These are phyloP conservation scores for Mycena sanguinolenta DNA, from an alignment of 768 basidiomycete species.

Conservation along the genomic window DNA sequence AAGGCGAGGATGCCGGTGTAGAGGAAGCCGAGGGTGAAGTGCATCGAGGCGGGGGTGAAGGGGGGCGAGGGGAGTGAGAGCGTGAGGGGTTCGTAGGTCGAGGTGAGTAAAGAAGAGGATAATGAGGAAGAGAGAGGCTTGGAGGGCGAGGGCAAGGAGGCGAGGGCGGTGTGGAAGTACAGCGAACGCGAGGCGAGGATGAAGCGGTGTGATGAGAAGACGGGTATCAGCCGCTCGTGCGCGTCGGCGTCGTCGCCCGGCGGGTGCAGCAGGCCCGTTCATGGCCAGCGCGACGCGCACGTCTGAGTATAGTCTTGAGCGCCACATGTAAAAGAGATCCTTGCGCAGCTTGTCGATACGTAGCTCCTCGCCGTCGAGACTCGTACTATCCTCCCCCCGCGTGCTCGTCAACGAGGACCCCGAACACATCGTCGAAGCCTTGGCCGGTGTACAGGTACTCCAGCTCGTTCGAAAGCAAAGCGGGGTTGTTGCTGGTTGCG, in stretches of 20 bases:
- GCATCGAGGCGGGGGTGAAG: slow-evolving; percentile 93
- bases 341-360: slow-evolving; percentile 89
- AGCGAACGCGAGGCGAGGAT: slow-evolving; percentile 90
- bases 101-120: slow-evolving; percentile 31
- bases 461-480: slow-evolving; percentile 89
- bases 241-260: slow-evolving; percentile 65
- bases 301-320: slow-evolving; percentile 93
- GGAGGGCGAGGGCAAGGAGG: slow-evolving; percentile 73
- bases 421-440: slow-evolving; percentile 89
- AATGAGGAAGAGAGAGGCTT: no score
- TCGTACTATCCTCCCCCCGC: slow-evolving; percentile 60
- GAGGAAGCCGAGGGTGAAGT: slow-evolving; percentile 94
- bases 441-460: slow-evolving; percentile 96
- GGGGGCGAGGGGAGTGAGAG: slow-evolving; percentile 90
- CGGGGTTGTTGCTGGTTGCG: slow-evolving; percentile 77
- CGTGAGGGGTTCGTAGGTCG: slow-evolving; percentile 64
- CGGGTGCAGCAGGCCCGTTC: slow-evolving; percentile 63
- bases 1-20: slow-evolving; percentile 96
- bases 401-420: slow-evolving; percentile 84
- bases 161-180: slow-evolving; percentile 88
- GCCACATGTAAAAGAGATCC: slow-evolving; percentile 97
- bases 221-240: slow-evolving; percentile 66
- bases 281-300: slow-evolving; percentile 85
- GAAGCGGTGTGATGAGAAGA: slow-evolving; percentile 94
- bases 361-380: slow-evolving; percentile 57